Conservation (phyloP, 148 eudicot species). For the Vaccinium corymbosum region DNA sequence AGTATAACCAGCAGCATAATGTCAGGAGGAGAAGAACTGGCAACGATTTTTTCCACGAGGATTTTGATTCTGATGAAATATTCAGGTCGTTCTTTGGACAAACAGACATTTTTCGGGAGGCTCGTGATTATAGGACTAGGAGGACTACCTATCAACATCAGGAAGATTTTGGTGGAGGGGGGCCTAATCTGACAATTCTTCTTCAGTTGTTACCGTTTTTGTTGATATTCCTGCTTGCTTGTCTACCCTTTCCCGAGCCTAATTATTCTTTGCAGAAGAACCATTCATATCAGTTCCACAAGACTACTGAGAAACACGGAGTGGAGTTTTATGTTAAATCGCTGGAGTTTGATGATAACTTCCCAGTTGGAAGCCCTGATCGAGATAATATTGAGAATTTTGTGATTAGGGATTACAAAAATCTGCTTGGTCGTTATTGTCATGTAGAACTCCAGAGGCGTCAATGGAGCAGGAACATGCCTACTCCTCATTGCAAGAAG, state of each 20-base stretch:
- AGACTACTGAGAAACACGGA: slow-evolving; percentile 60
- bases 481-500: slow-evolving; percentile 90
- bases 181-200: slow-evolving; percentile 67
- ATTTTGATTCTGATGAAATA: slow-evolving; percentile 92
- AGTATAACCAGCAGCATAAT: slow-evolving; percentile 64
- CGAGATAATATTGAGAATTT: slow-evolving; percentile 58
- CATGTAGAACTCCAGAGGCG: slow-evolving; percentile 94
- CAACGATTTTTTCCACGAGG: slow-evolving; percentile 57
- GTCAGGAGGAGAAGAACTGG: slow-evolving; percentile 59
- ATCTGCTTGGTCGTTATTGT: slow-evolving; percentile 81
- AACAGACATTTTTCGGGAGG: slow-evolving; percentile 42
- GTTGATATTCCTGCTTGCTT: slow-evolving; percentile 77
- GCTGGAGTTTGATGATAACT: slow-evolving; percentile 64
- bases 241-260: slow-evolving; percentile 89
- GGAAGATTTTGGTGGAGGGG: slow-evolving; percentile 46
- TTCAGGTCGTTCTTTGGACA: slow-evolving; percentile 92
- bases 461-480: slow-evolving; percentile 84
- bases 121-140: slow-evolving; percentile 74
- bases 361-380: slow-evolving; percentile 67
- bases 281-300: slow-evolving; percentile 61
- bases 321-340: slow-evolving; percentile 79
- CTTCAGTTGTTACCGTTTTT: slow-evolving; percentile 76
- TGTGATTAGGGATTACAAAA: slow-evolving; percentile 81
- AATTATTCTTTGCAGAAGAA: slow-evolving; percentile 84
- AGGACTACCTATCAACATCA: slow-evolving; percentile 48